A percentile compares a stretch with the other conserved stretches of the same genome.
These are phyloP conservation scores for Raffaelea deltoideospora DNA, from an alignment of 2,329 filamentous ascomycete species.

Conservation along the genomic window DNA sequence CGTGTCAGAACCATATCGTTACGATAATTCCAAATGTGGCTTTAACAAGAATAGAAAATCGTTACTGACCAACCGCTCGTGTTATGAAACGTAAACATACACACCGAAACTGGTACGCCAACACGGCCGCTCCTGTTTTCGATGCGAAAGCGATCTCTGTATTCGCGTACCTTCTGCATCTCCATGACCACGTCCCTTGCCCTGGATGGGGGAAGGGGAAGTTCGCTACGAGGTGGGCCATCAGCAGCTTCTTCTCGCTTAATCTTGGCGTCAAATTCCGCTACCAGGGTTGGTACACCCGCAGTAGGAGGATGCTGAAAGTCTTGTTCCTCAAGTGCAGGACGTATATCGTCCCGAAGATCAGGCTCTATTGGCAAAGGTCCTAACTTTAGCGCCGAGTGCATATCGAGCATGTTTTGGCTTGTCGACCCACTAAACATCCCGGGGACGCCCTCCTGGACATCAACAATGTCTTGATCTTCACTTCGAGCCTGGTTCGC, in stretches of 20 bases:
- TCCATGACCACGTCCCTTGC: conserved; percentile 87
- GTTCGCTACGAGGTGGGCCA: conserved; percentile 58
- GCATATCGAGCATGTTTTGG: conserved; percentile 41
- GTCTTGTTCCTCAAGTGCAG: conserved; percentile 77
- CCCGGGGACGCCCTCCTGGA: conserved; percentile 49
- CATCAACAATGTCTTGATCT: conserved; percentile 47
- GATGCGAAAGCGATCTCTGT: conserved; percentile 81
- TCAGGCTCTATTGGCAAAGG: conserved; percentile 72
- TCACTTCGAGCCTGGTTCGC: conserved; percentile 41
- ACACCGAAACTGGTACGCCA: conserved; percentile 70
- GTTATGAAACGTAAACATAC: conserved; percentile 98
- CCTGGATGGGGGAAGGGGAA: conserved; percentile 77
- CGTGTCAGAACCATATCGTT: no score
- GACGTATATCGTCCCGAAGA: conserved; percentile 69
- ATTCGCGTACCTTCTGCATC: conserved; percentile 84
- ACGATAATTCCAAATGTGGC: no score
- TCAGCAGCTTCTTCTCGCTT: conserved; percentile 86
- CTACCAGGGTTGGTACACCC: conserved; percentile 60
- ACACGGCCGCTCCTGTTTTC: conserved; percentile 71
- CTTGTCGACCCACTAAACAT: conserved; percentile 47
- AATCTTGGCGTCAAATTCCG: conserved; percentile 75
- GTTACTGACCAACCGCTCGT: conserved; percentile 64
- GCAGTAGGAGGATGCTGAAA: conserved; percentile 53
- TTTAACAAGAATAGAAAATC: not conserved
- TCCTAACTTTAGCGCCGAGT: conserved; percentile 55